Evolutionary conservation across 2,329 filamentous ascomycete genomes (phyloP), one percentile per base, ranked within the genome.

Genomic region (Periconia macrospinosa): DNA sequence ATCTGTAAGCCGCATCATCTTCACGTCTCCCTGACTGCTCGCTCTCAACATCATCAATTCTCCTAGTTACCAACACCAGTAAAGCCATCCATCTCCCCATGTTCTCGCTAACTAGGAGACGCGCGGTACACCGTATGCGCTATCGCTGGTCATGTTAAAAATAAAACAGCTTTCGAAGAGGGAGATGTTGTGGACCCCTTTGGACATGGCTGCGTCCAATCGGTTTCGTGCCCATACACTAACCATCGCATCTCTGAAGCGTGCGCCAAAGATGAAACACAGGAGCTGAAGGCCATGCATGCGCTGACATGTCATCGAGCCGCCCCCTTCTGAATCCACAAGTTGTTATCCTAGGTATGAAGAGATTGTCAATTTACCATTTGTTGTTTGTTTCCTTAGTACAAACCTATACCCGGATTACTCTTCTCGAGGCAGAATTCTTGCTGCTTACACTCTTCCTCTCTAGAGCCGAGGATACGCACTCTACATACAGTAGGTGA

Each of bases 231-330:
- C 45, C 45, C 50, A 43, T 44, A 35, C 47, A 49, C 20, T 47
- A 45, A 45, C 40, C 43, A 41, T 35, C 37, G 45, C 47, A 52
- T 44, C 40, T 43, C 49, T 47, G 48, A 54, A 41, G 45, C 44
- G 50, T 30, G 56, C 54, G 54, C 57, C 15, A 46, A 37, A 46
- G 23, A 18, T 61, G 59, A 61, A 61, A 61, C 59, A 50, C 43
- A n/a, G 14, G 45, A 41, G 47, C 49, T 47, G 30, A 37, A 37
- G 33, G 33, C 11, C 5, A 27, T 27, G 33, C 33, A 37, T 37
- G 33, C 33, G 23, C 23, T 8, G 23, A 37, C 33, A 13, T 37
- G 5, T 37, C 11, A 10, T n/a, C 5, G 33, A 37, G 15, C 33
- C 33, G 11, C 33, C 33, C 11, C 15, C 15, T 37, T n/a, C 33